These are phyloP conservation scores for Xylaria multiplex DNA, from an alignment of 2,329 filamentous ascomycete species.

Conservation along the genomic window DNA sequence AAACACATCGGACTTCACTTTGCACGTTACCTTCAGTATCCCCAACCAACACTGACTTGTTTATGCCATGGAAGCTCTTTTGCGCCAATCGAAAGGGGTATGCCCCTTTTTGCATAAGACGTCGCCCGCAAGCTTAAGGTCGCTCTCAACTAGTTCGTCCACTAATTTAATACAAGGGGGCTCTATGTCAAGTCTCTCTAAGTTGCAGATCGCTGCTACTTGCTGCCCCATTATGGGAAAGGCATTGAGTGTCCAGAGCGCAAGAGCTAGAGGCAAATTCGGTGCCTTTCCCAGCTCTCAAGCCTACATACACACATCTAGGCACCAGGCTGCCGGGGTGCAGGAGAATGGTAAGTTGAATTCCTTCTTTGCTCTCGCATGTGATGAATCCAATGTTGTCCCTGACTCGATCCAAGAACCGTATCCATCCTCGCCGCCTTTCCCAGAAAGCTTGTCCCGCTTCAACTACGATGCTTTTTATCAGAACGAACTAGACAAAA, in stretches of 20 bases:
- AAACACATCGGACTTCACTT: too few relatives aligned
- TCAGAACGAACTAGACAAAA: conserved; percentile 88
- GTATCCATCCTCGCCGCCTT: neutral
- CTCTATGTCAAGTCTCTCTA: neutral
- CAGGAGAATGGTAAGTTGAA: conserved; percentile 18
- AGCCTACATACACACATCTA: conserved; percentile 10
- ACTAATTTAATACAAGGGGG: conserved; percentile 1
- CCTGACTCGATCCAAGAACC: too few relatives aligned
- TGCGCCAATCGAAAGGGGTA: conserved; percentile 10
- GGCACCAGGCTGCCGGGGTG: neutral
- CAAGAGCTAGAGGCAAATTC: neutral
- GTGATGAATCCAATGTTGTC: too few relatives aligned
- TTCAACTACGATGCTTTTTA: conserved; percentile 96
- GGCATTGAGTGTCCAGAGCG: conserved; percentile 1
- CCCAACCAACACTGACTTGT: too few relatives aligned
- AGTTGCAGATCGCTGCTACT: conserved; percentile 15
- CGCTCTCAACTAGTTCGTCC: conserved; percentile 14
- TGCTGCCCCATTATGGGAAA: conserved; percentile 20
- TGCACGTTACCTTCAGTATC: too few relatives aligned
- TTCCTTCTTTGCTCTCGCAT: neutral
- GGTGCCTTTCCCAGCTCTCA: neutral
- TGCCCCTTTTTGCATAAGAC: conserved; percentile 21
- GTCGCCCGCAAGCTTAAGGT: conserved; percentile 15
- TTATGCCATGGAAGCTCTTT: conserved; percentile 10
- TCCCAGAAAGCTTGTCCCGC: conserved; percentile 55